phyloP scores from a whole-genome alignment of 179 eudicot genomes.

The Heliamphora pulchella region DNA sequence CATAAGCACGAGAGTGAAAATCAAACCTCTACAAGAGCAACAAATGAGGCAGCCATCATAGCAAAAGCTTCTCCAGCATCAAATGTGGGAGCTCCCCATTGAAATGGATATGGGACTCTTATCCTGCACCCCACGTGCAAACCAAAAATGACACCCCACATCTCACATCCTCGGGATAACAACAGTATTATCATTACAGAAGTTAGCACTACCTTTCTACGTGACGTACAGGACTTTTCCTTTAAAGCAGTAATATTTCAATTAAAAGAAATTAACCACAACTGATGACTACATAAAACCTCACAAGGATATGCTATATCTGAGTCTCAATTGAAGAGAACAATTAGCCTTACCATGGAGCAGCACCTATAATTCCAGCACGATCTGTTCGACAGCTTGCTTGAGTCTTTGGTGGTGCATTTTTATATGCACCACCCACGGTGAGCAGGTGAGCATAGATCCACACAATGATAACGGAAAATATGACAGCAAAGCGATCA shows the following conservation, averaged over 20 bases:
- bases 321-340: neutral
- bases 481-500: conserved; percentile 78
- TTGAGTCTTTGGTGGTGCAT: conserved; percentile 60
- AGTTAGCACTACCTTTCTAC: neutral
- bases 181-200: neutral
- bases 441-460: conserved; percentile 81
- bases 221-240: neutral
- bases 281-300: neutral
- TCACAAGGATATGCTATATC: neutral
- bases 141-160: too few relatives aligned
- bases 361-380: conserved; percentile 70
- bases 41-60: conserved; percentile 92
- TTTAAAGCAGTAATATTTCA: neutral
- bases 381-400: conserved; percentile 86
- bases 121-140: conserved; percentile 48
- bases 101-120: conserved; percentile 87
- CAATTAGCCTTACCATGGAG: conserved; percentile 58
- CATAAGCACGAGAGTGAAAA: neutral
- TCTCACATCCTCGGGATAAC: neutral
- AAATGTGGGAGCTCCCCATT: conserved; percentile 95
- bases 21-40: conserved; percentile 83
- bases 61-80: conserved; percentile 97
- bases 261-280: neutral
- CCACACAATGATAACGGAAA: conserved; percentile 85
- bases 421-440: conserved; percentile 81